These are phyloP conservation scores for Yarrowia sp. DNA, from an alignment of 805 yeast species.

Conservation along the genomic window DNA sequence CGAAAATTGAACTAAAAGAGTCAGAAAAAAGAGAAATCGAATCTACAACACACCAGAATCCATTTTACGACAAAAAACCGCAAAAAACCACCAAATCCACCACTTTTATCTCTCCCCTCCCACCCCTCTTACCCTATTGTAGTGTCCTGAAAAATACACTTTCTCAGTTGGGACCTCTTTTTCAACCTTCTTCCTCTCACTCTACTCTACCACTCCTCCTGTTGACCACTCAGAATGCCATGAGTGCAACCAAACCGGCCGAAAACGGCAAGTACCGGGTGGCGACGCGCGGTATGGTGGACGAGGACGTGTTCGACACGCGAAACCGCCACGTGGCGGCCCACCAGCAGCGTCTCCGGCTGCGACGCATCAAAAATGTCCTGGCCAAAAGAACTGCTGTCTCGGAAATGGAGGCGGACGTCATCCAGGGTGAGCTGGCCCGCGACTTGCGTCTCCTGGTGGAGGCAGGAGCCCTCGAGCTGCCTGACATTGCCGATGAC, in stretches of 20 bases:
- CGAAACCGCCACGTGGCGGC: slow-evolving; percentile 21
- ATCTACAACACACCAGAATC: too few species aligned
- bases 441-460: slow-evolving; percentile 24
- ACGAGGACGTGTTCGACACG: slow-evolving; percentile 11
- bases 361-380: slow-evolving; percentile 24
- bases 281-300: slow-evolving; percentile 21
- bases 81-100: background rate
- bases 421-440: slow-evolving; percentile 1
- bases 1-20: too few species aligned
- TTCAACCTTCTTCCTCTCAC: background rate
- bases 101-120: background rate
- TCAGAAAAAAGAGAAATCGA: too few species aligned
- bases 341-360: slow-evolving; percentile 10
- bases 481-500: slow-evolving; percentile 19
- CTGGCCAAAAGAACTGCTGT: slow-evolving; percentile 5
- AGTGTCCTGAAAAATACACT: background rate
- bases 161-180: background rate
- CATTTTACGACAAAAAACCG: too few species aligned
- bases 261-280: slow-evolving; percentile 24
- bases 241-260: slow-evolving; percentile 11
- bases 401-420: slow-evolving; percentile 22
- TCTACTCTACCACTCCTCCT: background rate
- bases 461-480: slow-evolving; percentile 12
- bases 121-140: background rate
- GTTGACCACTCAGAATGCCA: slow-evolving; percentile 8